Conservation (phyloP, 306 rosid species). For the Cucumis hystrix region DNA sequence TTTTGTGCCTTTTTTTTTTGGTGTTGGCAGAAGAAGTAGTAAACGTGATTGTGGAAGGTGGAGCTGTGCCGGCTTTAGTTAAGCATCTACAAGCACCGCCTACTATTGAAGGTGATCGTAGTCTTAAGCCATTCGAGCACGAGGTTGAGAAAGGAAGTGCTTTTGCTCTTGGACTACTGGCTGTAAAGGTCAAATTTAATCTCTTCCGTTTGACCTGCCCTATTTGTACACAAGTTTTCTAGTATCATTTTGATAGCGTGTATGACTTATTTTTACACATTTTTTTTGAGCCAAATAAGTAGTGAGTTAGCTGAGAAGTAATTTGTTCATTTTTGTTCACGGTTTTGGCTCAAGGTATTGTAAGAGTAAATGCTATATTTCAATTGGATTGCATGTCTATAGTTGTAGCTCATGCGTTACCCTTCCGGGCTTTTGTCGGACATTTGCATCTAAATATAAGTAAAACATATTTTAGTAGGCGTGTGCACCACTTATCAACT, state of each 20-base stretch:
- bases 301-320: background rate
- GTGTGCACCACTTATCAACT: background rate
- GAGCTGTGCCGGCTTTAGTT: conserved; percentile 77
- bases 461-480: background rate
- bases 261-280: background rate
- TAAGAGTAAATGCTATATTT: background rate
- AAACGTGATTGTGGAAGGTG: conserved; percentile 92
- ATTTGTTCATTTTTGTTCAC: background rate
- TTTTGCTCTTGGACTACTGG: conserved; percentile 91
- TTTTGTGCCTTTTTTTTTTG: conserved; percentile 8
- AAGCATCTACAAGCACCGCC: conserved; percentile 84
- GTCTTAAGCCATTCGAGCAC: conserved; percentile 62
- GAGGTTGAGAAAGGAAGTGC: conserved; percentile 99
- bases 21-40: conserved; percentile 68
- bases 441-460: background rate
- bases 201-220: background rate
- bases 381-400: background rate
- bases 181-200: conserved; percentile 61
- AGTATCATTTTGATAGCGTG: background rate
- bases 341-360: background rate
- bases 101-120: conserved; percentile 26
- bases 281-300: background rate
- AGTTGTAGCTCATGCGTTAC: background rate
- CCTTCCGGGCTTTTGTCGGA: background rate
- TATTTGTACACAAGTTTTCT: background rate